These are phyloP conservation scores for Saccharomycopsis olivae DNA, from an alignment of 805 yeast genomes.

Conservation along the genomic window DNA sequence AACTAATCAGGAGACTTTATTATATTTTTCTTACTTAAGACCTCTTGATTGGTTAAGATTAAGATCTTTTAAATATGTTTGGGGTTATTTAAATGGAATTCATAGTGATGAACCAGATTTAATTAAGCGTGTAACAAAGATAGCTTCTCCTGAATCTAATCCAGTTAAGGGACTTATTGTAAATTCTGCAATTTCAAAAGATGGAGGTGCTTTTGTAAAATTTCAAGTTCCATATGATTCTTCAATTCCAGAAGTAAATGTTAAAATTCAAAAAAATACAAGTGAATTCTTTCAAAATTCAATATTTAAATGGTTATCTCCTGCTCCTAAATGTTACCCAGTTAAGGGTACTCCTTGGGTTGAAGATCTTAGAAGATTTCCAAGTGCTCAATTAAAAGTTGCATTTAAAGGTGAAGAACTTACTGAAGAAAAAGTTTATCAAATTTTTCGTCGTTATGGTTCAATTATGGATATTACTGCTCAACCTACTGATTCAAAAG, in stretches of 20 bases:
- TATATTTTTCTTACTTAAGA: conserved; percentile 43
- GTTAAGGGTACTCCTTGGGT: conserved; percentile 96
- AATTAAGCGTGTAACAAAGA: conserved; percentile 5
- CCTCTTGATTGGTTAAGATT: conserved; percentile 25
- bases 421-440: conserved; percentile 62
- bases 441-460: conserved; percentile 82
- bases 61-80: background rate
- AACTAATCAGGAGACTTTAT: conserved; percentile 36
- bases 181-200: conserved; percentile 62
- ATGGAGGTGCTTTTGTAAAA: conserved; percentile 91
- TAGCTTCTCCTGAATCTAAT: conserved; percentile 29
- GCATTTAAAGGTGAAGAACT: conserved; percentile 68
- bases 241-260: conserved; percentile 42
- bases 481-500: conserved; percentile 34
- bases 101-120: background rate
- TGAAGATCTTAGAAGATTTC: conserved; percentile 78
- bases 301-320: no score
- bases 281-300: no score
- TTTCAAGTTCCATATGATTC: conserved; percentile 47
- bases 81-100: background rate
- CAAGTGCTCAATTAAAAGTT: conserved; percentile 52
- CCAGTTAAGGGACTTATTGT: conserved; percentile 36
- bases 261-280: conserved; percentile 37
- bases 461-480: conserved; percentile 65
- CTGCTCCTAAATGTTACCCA: conserved; percentile 36